Evolutionary conservation across 2,329 filamentous ascomycete species (phyloP).

Genomic region (Xenoacremonium recifei): DNA sequence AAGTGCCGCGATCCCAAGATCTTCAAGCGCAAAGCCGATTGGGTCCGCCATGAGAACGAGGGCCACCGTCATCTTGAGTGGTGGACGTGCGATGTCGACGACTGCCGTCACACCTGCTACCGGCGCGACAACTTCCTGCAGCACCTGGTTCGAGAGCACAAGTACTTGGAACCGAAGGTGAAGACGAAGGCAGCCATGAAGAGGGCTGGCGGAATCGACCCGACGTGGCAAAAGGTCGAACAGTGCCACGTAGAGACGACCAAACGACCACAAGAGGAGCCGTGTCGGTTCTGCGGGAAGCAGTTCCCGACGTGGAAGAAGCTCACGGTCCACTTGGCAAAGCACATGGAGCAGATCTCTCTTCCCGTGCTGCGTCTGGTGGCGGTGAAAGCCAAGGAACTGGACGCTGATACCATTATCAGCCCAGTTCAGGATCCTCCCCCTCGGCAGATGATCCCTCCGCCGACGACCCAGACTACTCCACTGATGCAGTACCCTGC

Average conservation of each 20-base stretch:
- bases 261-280: conserved; percentile 68
- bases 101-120: conserved; percentile 80
- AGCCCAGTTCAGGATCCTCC: conserved; percentile 63
- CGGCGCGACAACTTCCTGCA: conserved; percentile 91
- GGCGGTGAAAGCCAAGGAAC: conserved; percentile 41
- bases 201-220: conserved; percentile 55
- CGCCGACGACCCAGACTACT: conserved; percentile 22
- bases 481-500: conserved; percentile 18
- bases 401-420: conserved; percentile 63
- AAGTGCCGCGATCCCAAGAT: conserved; percentile 81
- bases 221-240: conserved; percentile 76
- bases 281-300: conserved; percentile 85
- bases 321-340: conserved; percentile 86
- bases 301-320: conserved; percentile 86
- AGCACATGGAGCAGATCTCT: conserved; percentile 91
- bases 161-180: conserved; percentile 75
- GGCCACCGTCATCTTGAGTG: conserved; percentile 85
- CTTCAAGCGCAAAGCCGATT: conserved; percentile 94
- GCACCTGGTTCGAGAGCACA: conserved; percentile 89
- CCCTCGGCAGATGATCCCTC: conserved; percentile 33
- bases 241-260: conserved; percentile 70
- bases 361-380: conserved; percentile 72
- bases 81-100: conserved; percentile 82
- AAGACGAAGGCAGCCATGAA: conserved; percentile 71
- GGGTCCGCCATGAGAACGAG: conserved; percentile 93